These are phyloP conservation scores for Flaveria bidentis DNA, from an alignment of 129 eudicot species.

Conservation along the genomic window DNA sequence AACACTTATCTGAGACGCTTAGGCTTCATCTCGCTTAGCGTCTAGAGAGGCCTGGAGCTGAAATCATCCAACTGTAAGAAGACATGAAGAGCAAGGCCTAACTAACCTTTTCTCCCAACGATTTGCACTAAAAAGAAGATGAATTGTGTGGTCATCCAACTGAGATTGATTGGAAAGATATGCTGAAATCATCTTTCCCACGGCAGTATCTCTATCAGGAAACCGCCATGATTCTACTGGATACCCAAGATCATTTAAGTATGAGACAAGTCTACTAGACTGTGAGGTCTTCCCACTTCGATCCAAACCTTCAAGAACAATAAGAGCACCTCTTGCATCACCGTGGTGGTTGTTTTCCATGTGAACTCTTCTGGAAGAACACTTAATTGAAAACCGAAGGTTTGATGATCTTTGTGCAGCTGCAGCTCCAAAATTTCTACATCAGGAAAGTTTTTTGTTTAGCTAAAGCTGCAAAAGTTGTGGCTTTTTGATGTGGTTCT, in stretches of 20 bases:
- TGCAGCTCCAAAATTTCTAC: conserved; percentile 39
- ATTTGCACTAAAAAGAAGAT: conserved; percentile 85
- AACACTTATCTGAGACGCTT: not conserved
- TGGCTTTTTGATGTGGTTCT: not conserved
- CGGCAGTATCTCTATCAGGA: conserved; percentile 84
- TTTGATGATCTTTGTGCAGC: conserved; percentile 35
- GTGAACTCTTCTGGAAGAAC: conserved; percentile 45
- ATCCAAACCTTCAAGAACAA: conserved; percentile 89
- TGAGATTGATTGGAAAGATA: conserved; percentile 82
- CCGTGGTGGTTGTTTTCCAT: conserved; percentile 41
- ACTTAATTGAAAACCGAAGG: conserved; percentile 35
- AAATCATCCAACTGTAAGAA: too few relatives aligned
- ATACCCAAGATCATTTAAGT: conserved; percentile 55
- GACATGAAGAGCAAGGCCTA: conserved; percentile 6
- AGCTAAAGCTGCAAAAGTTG: not conserved
- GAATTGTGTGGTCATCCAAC: conserved; percentile 79
- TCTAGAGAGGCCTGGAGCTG: not conserved
- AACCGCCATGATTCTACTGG: conserved; percentile 75
- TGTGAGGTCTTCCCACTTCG: conserved; percentile 92
- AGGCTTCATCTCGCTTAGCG: not conserved
- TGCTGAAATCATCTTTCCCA: conserved; percentile 81
- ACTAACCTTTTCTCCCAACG: conserved; percentile 95
- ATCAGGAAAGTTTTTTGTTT: not conserved
- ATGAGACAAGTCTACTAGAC: conserved; percentile 44
- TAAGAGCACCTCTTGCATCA: conserved; percentile 71